Percentiles rank a stretch among this genome's conserved stretches.
Evolutionary conservation across 2,329 filamentous ascomycete genomes (phyloP).

Genomic region (Rhynchosporium secalis): DNA sequence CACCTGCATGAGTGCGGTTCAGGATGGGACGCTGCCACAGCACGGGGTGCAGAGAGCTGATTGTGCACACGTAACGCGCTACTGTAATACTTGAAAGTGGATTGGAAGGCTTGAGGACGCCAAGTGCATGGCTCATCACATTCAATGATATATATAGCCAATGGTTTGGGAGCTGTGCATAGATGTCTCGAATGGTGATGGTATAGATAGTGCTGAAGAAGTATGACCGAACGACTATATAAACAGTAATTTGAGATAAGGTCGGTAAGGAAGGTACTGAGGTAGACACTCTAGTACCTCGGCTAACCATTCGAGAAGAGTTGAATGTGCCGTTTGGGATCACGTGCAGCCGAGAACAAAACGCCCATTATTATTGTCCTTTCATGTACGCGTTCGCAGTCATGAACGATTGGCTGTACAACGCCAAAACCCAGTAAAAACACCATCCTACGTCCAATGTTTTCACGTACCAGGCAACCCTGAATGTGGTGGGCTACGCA

Average conservation of each 20-base stretch:
- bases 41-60: not conserved
- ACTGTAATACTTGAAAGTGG: constrained; percentile 12
- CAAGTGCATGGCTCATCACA: not conserved
- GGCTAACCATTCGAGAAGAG: not conserved
- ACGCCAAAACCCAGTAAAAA: no score
- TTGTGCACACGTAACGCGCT: constrained; percentile 10
- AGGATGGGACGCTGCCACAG: constrained; percentile 1
- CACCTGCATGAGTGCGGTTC: not conserved
- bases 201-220: no score
- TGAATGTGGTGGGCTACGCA: constrained; percentile 1
- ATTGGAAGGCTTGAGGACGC: constrained; percentile 15
- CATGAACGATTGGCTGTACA: not conserved
- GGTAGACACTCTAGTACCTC: not conserved
- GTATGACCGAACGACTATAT: no score
- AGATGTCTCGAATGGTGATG: not conserved
- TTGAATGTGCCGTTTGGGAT: no score
- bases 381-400: not conserved
- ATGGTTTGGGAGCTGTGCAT: not conserved
- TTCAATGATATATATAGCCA: constrained; percentile 1
- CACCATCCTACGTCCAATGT: not conserved
- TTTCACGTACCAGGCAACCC: not conserved
- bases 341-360: not conserved
- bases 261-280: not conserved
- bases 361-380: not conserved
- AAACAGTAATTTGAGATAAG: no score